Evolutionary conservation across 768 basidiomycete genomes (phyloP), one percentile per base, ranked within the genome.

Genomic region (Phaffia australis): DNA sequence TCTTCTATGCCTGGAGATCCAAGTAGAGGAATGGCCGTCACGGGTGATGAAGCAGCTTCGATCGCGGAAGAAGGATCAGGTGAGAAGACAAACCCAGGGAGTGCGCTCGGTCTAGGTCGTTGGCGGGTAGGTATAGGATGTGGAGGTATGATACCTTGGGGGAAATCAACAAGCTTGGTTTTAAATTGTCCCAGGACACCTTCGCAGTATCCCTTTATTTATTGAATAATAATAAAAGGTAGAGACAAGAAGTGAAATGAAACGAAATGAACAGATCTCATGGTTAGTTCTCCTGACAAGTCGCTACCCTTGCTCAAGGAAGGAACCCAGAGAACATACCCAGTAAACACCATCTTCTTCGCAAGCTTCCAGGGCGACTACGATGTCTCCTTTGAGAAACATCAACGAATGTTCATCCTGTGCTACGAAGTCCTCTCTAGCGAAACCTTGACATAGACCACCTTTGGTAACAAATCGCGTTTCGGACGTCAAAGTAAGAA

Each of bases 351-450:
- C 50, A 1, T 49, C 59, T n/a, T 60, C 46, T 16, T 25, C 23
- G 18, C 59, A 46, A 16, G 47, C 59, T 30, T 52, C 60, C 23
- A 67, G 52, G 16, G 57, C 35, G 32, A 27, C 35, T 25, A 67
- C 60, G 15, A 30, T 19, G 48, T 67, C 66, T 18, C 66, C 66
- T 51, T 67, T 67, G 54, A 67, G 54, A 30, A 67, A 67, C 66
- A 67, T 67, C 21, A 67, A 35, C 18, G 54, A 25, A 23, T 56
- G 55, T 7, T 29, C 32, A 11, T 30, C 52, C 16, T 50, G 52
- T 3, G 54, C 55, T 9, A 54, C 30, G 3, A 56, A 29, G 42
- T 63, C 60, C 19, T 32, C 29, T 9, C 61, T 48, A 2, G 66
- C 66, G 3, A 27, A 35, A 9, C 66, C 66, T 19, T 55, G 47